phyloP scores from a whole-genome alignment of 129 eudicot genomes.

The Tagetes patula region DNA sequence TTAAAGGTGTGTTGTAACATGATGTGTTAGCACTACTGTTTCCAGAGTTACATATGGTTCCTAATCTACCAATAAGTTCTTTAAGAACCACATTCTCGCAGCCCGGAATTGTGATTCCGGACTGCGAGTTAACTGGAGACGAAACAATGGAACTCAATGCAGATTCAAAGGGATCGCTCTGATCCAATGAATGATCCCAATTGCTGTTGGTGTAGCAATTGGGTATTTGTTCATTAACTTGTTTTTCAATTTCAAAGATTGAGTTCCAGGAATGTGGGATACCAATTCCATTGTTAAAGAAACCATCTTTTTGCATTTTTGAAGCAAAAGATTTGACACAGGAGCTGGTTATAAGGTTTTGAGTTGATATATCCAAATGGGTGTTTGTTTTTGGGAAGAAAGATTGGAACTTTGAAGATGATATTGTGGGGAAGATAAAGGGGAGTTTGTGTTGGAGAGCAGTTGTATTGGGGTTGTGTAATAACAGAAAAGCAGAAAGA shows the following conservation, averaged over 20 bases:
- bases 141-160: slow-evolving; percentile 92
- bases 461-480: slow-evolving; percentile 27
- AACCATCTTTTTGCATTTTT: slow-evolving; percentile 49
- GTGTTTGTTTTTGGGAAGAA: slow-evolving; percentile 27
- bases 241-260: slow-evolving; percentile 41
- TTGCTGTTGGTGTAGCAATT: slow-evolving; percentile 52
- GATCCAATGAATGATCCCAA: slow-evolving; percentile 74
- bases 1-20: slow-evolving; percentile 77
- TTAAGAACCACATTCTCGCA: slow-evolving; percentile 52
- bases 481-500: slow-evolving; percentile 40
- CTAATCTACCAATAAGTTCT: slow-evolving; percentile 80
- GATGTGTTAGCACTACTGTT: slow-evolving; percentile 56
- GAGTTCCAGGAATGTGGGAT: slow-evolving; percentile 41
- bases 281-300: slow-evolving; percentile 35
- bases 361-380: slow-evolving; percentile 21
- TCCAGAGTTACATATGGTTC: slow-evolving; percentile 71
- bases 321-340: slow-evolving; percentile 9
- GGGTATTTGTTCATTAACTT: slow-evolving; percentile 40
- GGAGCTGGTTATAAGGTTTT: slow-evolving; percentile 2
- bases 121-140: slow-evolving; percentile 57
- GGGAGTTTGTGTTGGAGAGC: slow-evolving; percentile 26
- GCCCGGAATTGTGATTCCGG: slow-evolving; percentile 31
- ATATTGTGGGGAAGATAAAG: slow-evolving; percentile 20
- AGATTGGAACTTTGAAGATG: slow-evolving; percentile 14
- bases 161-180: slow-evolving; percentile 88